phyloP scores from a whole-genome alignment of 805 yeast genomes.

The Yamadazyma philogaea region DNA sequence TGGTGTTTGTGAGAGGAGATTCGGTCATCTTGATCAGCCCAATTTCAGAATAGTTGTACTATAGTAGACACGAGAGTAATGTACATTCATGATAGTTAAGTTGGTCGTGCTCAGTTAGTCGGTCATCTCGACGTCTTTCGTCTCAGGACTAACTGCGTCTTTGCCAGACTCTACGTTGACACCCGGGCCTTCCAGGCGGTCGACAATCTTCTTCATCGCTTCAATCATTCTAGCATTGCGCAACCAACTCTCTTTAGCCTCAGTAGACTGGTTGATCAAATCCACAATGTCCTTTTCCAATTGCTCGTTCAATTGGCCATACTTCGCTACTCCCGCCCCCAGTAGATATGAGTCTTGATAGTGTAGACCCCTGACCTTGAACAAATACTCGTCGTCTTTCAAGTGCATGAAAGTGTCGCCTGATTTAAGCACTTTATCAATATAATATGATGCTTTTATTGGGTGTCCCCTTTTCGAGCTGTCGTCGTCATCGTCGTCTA shows the following conservation, averaged over 20 bases:
- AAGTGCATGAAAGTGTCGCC: slow-evolving; percentile 10
- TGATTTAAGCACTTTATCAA: slow-evolving; percentile 7
- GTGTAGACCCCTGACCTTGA: slow-evolving; percentile 8
- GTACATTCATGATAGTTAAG: not conserved
- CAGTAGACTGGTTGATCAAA: slow-evolving; percentile 29
- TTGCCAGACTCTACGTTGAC: not conserved
- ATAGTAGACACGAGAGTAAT: not conserved
- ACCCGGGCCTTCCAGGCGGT: not conserved
- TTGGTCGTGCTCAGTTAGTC: no score
- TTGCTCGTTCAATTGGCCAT: slow-evolving; percentile 27
- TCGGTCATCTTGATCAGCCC: slow-evolving; percentile 80
- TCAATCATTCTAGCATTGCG: slow-evolving; percentile 32
- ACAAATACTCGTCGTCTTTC: slow-evolving; percentile 12
- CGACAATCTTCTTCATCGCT: slow-evolving; percentile 22
- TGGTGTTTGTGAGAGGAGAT: slow-evolving; percentile 98
- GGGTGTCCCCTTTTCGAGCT: slow-evolving; percentile 7
- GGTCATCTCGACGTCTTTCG: slow-evolving; percentile 1
- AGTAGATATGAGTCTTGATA: slow-evolving; percentile 12
- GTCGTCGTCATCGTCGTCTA: not conserved
- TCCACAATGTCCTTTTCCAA: slow-evolving; percentile 25
- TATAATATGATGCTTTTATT: slow-evolving; percentile 9
- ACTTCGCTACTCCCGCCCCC: slow-evolving; percentile 23
- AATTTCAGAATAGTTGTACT: slow-evolving; percentile 17
- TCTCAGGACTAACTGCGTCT: not conserved
- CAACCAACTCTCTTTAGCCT: slow-evolving; percentile 34